A percentile compares a stretch with the other conserved stretches of the same genome.
phyloP scores from a whole-genome alignment of 108 stramenopile genomes.

The Fragilariopsis cylindrus region DNA sequence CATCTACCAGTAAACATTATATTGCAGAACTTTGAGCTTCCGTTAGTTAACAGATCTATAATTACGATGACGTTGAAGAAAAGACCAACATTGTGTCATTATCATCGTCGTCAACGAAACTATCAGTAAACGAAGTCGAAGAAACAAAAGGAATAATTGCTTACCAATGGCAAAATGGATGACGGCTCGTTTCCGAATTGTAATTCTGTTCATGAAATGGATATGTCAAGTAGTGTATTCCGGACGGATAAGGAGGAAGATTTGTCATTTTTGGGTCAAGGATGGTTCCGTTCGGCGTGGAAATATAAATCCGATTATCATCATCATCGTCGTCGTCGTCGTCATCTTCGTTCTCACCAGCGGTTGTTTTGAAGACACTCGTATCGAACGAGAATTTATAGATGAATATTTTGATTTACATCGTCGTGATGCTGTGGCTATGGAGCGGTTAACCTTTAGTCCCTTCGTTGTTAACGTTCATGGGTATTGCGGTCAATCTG shows the following conservation, averaged over 20 bases:
- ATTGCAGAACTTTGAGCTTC: too few species aligned
- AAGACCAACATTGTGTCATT: too few species aligned
- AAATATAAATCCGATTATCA: slow-evolving; percentile 30
- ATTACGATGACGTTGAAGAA: too few species aligned
- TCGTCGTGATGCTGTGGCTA: slow-evolving; percentile 84
- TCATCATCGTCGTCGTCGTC: not conserved
- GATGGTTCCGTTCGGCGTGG: slow-evolving; percentile 88
- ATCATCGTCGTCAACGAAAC: too few species aligned
- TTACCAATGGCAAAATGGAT: slow-evolving; percentile 69
- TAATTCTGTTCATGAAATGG: slow-evolving; percentile 73
- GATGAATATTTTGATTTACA: slow-evolving; percentile 83
- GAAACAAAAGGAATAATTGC: slow-evolving; percentile 30
- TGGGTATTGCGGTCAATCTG: slow-evolving; percentile 86
- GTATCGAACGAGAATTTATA: slow-evolving; percentile 78
- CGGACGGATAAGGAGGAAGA: slow-evolving; percentile 22
- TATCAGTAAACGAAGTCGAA: too few species aligned
- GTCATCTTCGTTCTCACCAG: not conserved
- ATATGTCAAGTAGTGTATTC: slow-evolving; percentile 27
- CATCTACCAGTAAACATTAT: too few species aligned
- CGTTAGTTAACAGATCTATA: too few species aligned
- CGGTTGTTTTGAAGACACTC: slow-evolving; percentile 80
- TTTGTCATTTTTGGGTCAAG: slow-evolving; percentile 66
- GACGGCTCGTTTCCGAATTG: slow-evolving; percentile 65
- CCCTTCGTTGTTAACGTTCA: slow-evolving; percentile 81
- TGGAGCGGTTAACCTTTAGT: slow-evolving; percentile 79